Conservation (phyloP, 1,139 yeast genomes). For the Pichia sp. region DNA sequence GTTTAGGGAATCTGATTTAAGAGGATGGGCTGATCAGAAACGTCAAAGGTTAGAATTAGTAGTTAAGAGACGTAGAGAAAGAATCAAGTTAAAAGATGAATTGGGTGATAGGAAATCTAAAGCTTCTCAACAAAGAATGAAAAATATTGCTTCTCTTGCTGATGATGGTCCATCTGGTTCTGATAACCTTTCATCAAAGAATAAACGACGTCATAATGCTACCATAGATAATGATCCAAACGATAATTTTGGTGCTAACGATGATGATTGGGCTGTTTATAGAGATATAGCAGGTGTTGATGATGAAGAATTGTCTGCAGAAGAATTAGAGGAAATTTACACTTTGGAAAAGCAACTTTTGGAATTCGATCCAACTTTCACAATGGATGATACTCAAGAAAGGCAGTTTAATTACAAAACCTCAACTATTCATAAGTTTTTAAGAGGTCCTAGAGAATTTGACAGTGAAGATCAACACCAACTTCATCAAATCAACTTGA, state of each 20-base stretch:
- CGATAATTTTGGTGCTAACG: conserved; percentile 93
- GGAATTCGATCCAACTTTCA: conserved; percentile 76
- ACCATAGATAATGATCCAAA: conserved; percentile 86
- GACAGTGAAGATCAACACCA: conserved; percentile 59
- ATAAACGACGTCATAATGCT: conserved; percentile 47
- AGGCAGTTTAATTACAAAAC: conserved; percentile 82
- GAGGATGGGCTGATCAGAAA: conserved; percentile 73
- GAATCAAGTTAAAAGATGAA: conserved; percentile 65
- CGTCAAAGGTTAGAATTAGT: conserved; percentile 53
- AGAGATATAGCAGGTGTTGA: conserved; percentile 72
- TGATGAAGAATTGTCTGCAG: conserved; percentile 70
- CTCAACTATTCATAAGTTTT: conserved; percentile 70
- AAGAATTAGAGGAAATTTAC: conserved; percentile 52
- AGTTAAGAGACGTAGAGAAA: conserved; percentile 55
- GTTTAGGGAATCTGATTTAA: conserved; percentile 71
- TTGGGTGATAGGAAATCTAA: conserved; percentile 82
- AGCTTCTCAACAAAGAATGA: conserved; percentile 92
- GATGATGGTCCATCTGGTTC: conserved; percentile 40
- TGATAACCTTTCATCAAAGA: conserved; percentile 18
- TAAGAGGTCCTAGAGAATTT: conserved; percentile 80
- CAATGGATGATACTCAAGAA: conserved; percentile 77
- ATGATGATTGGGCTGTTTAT: conserved; percentile 92
- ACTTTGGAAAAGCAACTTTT: conserved; percentile 68
- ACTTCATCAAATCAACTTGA: conserved; percentile 83
- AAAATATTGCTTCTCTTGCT: conserved; percentile 81